Base-by-base conservation (phyloP, 176 grass and related monocot species). In the Lolium perenne region DNA sequence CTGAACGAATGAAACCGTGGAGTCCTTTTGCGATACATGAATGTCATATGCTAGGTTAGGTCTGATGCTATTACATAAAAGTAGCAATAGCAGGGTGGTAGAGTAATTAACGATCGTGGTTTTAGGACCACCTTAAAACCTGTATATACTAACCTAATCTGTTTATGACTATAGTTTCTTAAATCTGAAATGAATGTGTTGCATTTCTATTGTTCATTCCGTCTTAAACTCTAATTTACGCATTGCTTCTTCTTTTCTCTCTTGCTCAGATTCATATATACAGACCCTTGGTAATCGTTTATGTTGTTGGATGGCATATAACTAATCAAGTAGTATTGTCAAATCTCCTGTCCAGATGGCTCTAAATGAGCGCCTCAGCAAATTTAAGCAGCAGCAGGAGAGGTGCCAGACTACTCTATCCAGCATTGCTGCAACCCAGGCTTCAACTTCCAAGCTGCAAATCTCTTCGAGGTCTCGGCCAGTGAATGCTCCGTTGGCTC, bases 311-410 rank as follows among this genome's bases (percentile, higher is more conserved):
- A n/a, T n/a, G n/a, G n/a, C n/a, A 72, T 84, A 35, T 56, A 13
- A 8, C 25, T 86, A 77, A 70, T 40, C 22, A 8, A 41, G 64
- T 51, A 4, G 64, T 51, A 4, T 60, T 25, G 8, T 3, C 10
- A 26, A 26, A 49, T 43, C 17, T 81, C 74, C n/a, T 80, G 55
- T 69, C 25, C 83, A 86, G 88, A 89, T 89, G 88, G 88, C 69
- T 69, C 83, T 97, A 41, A 90, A 95, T 70, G 91, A 91, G 35
- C 86, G 89, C 35, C 85, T 93, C 29, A 88, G 91, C 54, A 95
- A 87, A 84, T 97, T 97, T 83, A 94, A 91, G 61, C 89, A 89
- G 43, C 92, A 91, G 61, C 92, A 95, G 82, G 88, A 91, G 84
- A 94, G 85, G 50, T 95, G 90, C 62, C 92, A 97, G 56, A 87